Evolutionary conservation across 192 early-diverging fungal species (phyloP).

Genomic region (Paraglomus brasilianum): DNA sequence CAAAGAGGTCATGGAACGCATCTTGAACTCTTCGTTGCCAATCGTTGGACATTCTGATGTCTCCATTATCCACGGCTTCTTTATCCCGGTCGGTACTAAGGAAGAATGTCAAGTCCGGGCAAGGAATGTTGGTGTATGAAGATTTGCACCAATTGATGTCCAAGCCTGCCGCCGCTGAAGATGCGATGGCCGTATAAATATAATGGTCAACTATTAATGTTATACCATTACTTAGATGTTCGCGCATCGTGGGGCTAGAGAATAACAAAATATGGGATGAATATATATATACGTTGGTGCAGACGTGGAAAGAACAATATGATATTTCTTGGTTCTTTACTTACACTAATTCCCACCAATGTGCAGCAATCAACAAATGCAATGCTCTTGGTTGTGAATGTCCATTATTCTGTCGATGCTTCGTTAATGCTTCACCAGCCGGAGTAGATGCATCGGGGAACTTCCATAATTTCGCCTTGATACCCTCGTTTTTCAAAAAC

Average conservation of each 20-base stretch:
- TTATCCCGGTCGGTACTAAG: not conserved
- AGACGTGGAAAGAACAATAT: not conserved
- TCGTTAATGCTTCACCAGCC: constrained; percentile 16
- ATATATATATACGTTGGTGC: not conserved
- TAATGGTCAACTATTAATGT: constrained; percentile 29
- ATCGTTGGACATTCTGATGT: not conserved
- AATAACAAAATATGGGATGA: not conserved
- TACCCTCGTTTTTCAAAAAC: constrained; percentile 29
- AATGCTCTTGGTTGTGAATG: constrained; percentile 25
- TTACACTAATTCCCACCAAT: constrained; percentile 33
- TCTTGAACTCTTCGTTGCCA: constrained; percentile 30
- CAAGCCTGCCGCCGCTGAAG: constrained; percentile 13
- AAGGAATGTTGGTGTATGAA: constrained; percentile 10
- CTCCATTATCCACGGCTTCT: not conserved
- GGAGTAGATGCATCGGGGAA: constrained; percentile 29
- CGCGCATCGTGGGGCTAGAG: constrained; percentile 24
- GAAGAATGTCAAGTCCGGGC: constrained; percentile 28
- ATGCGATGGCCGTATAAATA: constrained; percentile 23
- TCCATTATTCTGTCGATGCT: constrained; percentile 13
- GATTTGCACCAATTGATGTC: constrained; percentile 29
- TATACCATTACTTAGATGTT: constrained; percentile 14
- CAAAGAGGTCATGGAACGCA: constrained; percentile 7
- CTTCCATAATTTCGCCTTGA: constrained; percentile 25
- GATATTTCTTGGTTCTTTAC: not conserved
- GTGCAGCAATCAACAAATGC: constrained; percentile 27